phyloP scores from a whole-genome alignment of 2,329 filamentous ascomycete genomes.

The Thielaviopsis musarum region DNA sequence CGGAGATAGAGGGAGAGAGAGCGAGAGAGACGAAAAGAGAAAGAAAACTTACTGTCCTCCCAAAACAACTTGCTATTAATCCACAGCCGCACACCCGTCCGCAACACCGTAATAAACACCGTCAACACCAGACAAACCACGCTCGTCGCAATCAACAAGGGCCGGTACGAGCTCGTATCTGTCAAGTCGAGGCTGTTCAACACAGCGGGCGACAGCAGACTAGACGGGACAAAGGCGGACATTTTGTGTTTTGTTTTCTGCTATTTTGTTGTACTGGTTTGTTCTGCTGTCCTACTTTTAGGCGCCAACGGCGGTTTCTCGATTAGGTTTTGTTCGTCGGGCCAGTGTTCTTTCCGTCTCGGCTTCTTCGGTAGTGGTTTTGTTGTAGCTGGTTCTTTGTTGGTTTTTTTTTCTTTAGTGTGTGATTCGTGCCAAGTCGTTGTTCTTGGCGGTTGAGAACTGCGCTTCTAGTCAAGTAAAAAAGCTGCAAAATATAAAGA shows the following conservation, averaged over 20 bases:
- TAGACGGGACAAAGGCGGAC: not conserved
- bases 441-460: too few species aligned
- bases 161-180: not conserved
- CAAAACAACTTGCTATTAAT: conserved; percentile 7
- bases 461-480: too few species aligned
- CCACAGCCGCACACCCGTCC: conserved; percentile 5
- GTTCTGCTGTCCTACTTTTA: not conserved
- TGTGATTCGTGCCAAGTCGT: too few species aligned
- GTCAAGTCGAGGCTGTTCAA: conserved; percentile 2
- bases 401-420: too few species aligned
- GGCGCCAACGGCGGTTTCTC: too few species aligned
- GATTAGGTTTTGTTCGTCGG: too few species aligned
- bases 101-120: conserved; percentile 1
- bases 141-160: not conserved
- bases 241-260: not conserved
- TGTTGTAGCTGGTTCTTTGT: too few species aligned
- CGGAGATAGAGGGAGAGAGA: too few species aligned
- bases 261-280: not conserved
- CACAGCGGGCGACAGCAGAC: not conserved
- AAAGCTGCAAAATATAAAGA: too few species aligned
- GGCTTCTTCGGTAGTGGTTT: too few species aligned
- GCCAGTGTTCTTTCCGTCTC: too few species aligned
- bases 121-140: not conserved
- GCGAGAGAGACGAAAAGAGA: too few species aligned
- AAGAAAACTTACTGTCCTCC: conserved; percentile 9